Base-by-base conservation (phyloP, 768 basidiomycete genomes). In the Daedaleopsis sinensis region DNA sequence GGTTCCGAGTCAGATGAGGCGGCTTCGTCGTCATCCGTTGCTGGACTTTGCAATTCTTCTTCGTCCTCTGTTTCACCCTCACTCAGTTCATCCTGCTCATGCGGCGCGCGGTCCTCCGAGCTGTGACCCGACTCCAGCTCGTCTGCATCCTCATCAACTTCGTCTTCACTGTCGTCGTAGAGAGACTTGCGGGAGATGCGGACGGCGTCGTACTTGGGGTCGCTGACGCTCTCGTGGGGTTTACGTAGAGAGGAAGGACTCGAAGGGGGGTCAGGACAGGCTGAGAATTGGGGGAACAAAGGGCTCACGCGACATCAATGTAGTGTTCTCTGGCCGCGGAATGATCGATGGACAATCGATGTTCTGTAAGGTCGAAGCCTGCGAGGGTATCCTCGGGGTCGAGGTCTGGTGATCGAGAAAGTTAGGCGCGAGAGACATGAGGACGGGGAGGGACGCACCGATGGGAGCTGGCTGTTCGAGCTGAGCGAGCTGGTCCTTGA, bases 401-500 rank as follows among this genome's bases (percentile, higher is more conserved):
- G 68, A 85, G 80, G 69, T 92, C 90, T 90, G 68, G 43, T 61
- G 49, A 58, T 60, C 54, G 57, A 39, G 51, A 27, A 15, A 55
- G 57, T 47, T 65, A 55, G 53, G 62, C 52, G 52, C 55, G 51
- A 55, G 19, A 36, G 39, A 53, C 56, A 52, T 59, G 62, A 67
- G 57, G 44, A 61, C 9, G 51, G 7, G 52, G 23, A 24, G 7
- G 5, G 23, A 53, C 82, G 62, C 69, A 89, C 93, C 91, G 39
- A 79, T 74, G 52, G 90, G 90, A 12, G 86, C 82, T 21, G 87
- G 76, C 54, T 91, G 84, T 50, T 91, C 83, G 24, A 98, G 84
- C 69, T 89, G 83, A 39, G 89, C 89, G 44, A 97, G 85, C 70
- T 96, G 94, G 71, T 96, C 84, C 3, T 85, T 87, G 24, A 92